A percentile compares a stretch with the other conserved stretches of the same genome.
Conservation (phyloP, 228 moss, liverwort and hornwort genomes). For the Sphagnum magellanicum region DNA sequence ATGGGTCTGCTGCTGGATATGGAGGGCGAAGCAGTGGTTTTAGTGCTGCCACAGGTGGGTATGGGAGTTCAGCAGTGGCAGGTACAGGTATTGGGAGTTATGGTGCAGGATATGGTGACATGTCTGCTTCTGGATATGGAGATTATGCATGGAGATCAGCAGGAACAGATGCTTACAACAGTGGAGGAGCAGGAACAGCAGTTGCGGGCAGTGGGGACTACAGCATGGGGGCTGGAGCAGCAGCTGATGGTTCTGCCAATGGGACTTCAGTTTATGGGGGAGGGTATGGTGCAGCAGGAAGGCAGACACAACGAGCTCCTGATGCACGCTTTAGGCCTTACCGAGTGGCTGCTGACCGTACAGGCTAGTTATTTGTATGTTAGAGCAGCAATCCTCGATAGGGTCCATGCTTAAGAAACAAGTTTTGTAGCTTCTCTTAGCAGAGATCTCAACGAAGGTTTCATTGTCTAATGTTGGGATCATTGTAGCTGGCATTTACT, state of each 20-base stretch:
- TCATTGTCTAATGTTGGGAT: neutral
- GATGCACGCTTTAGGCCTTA: conserved; percentile 92
- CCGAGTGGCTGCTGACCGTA: conserved; percentile 90
- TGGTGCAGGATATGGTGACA: conserved; percentile 74
- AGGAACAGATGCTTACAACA: conserved; percentile 68
- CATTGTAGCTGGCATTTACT: conserved; percentile 1
- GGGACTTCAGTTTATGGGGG: conserved; percentile 91
- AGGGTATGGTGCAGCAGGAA: conserved; percentile 97
- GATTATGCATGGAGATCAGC: conserved; percentile 91
- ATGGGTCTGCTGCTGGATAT: conserved; percentile 73
- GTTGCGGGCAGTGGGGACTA: conserved; percentile 66
- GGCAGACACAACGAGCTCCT: conserved; percentile 99
- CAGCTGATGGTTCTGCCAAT: conserved; percentile 42
- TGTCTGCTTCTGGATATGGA: conserved; percentile 61
- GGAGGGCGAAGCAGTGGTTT: conserved; percentile 85
- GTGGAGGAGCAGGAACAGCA: conserved; percentile 62
- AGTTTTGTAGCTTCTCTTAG: conserved; percentile 11
- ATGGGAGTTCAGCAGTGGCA: conserved; percentile 12
- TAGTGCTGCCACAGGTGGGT: conserved; percentile 57
- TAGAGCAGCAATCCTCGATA: conserved; percentile 49
- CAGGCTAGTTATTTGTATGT: conserved; percentile 75
- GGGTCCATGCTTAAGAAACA: conserved; percentile 39
- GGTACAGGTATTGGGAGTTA: conserved; percentile 78
- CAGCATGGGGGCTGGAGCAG: conserved; percentile 31
- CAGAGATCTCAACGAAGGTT: neutral